Conservation (phyloP, 2,329 filamentous ascomycete species). For the Fusarium nisikadoi region DNA sequence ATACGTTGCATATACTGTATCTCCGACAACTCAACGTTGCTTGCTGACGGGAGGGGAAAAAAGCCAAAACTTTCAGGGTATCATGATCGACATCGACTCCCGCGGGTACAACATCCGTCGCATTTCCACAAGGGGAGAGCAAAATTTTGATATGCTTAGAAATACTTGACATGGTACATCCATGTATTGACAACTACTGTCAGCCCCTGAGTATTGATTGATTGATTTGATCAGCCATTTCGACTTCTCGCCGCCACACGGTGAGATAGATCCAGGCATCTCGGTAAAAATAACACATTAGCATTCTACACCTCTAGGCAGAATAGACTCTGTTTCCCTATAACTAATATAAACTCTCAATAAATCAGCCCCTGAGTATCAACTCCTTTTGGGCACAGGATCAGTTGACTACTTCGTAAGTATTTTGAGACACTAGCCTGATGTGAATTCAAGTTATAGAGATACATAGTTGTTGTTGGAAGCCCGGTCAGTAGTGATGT, state of each 20-base stretch:
- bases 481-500: background rate
- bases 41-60: background rate
- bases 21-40: background rate
- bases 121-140: conserved; percentile 1
- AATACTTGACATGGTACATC: conserved; percentile 4
- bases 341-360: no score
- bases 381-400: background rate
- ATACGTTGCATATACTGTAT: background rate
- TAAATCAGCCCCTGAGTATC: background rate
- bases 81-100: conserved; percentile 12
- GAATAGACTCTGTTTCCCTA: no score
- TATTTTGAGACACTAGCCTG: background rate
- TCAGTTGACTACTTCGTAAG: background rate
- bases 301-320: no score
- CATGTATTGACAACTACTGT: background rate
- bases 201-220: background rate
- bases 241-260: no score
- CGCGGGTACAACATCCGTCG: conserved; percentile 10
- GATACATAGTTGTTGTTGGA: background rate
- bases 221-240: no score
- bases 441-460: background rate
- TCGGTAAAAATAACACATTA: no score
- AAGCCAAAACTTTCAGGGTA: background rate
- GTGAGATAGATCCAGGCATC: no score
- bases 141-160: conserved; percentile 13